Conservation (phyloP, 257 asterid species). For the Apocynum venetum region DNA sequence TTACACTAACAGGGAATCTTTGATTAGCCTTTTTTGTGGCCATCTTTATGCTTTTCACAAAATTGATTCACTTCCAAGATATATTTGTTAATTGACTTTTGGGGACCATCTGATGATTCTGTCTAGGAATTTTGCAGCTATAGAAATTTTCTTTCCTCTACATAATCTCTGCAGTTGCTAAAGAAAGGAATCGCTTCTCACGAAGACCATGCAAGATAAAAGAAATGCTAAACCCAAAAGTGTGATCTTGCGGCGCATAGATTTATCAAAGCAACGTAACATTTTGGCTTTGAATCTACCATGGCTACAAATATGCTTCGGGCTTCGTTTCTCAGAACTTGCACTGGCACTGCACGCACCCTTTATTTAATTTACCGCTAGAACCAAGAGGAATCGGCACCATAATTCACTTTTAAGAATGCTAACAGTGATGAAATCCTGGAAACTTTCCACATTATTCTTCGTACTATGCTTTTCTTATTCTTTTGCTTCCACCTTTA, state of each 20-base stretch:
- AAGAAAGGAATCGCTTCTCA: constrained; percentile 60
- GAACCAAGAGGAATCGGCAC: background rate
- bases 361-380: too few species aligned
- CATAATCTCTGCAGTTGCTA: constrained; percentile 10
- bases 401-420: background rate
- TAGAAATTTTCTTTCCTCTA: background rate
- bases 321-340: constrained; percentile 17
- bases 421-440: background rate
- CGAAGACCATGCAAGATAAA: constrained; percentile 43
- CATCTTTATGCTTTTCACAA: background rate
- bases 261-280: constrained; percentile 34
- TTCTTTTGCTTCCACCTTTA: constrained; percentile 44
- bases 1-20: background rate
- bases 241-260: constrained; percentile 46
- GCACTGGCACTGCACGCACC: background rate
- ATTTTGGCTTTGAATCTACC: constrained; percentile 9
- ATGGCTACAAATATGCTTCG: constrained; percentile 39
- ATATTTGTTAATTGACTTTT: background rate
- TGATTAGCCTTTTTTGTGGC: constrained; percentile 6
- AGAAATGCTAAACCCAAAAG: constrained; percentile 69
- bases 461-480: constrained; percentile 19
- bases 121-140: background rate
- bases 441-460: constrained; percentile 21
- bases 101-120: background rate
- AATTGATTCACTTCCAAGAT: constrained; percentile 9